Evolutionary conservation across 371 early-diverging fungal genomes (phyloP), one percentile per base, ranked within the genome.

Genomic region (Mucor mucedo): DNA sequence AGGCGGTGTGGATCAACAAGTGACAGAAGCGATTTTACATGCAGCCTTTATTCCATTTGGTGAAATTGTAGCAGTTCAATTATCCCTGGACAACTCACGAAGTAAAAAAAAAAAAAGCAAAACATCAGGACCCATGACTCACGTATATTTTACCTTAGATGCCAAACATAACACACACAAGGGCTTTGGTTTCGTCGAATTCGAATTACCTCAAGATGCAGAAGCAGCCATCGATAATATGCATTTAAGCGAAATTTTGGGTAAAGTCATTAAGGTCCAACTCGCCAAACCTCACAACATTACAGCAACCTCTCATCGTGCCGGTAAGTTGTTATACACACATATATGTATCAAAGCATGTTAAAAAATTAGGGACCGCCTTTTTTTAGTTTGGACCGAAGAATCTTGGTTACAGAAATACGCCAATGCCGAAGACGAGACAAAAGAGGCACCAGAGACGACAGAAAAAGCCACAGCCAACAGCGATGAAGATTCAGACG

Each of bases 11-110:
- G 95, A 93, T 57, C 84, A 90, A 40, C 82, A 89, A 59, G 93
- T 95, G 30, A 90, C 87, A 16, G 87, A 90, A 50, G 78, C 89
- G 54, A 82, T 89, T 1, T 79, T 98, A 8, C 87, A 92, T 52
- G 91, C 95, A 0, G 95, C 96, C 0, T 98, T 97, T 75, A 86
- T 97, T 52, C 96, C 99, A 1, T 98, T 98, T 83, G 99, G 99
- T 45, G 96, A 98, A 55, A 91, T 98, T 63, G 88, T 93, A 8
- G 87, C 92, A 55, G 87, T 97, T 32, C 90, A 91, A 48, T 72
- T 98, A 33, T 93, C 97, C 0, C 81, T 83, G 6, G 94, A 95
- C 72, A 89, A 90, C 30, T 55, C 63, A 14, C 42, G 29, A 8
- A 33, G 52, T 50, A 38, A 54, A 35, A 33, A 6, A 42, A 29